phyloP scores from a whole-genome alignment of 2,329 filamentous ascomycete genomes.

The Emmonsia crescens region DNA sequence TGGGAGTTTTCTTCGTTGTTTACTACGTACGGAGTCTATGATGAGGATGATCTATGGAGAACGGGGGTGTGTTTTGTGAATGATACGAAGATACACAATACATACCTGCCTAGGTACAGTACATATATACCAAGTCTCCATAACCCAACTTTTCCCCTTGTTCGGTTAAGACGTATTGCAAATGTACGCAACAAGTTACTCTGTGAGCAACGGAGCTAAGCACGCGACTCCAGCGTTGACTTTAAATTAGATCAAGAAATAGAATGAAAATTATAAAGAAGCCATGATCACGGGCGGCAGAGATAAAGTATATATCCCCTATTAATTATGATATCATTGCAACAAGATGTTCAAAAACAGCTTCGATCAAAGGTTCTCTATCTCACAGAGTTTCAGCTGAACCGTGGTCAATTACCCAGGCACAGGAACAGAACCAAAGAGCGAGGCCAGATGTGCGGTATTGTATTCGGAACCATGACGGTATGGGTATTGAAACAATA shows the following conservation, averaged over 20 bases:
- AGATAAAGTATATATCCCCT: neutral
- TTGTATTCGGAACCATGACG: neutral
- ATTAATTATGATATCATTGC: neutral
- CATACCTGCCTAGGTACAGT: too few species aligned
- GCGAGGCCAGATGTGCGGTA: neutral
- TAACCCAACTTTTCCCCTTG: too few species aligned
- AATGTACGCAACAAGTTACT: neutral
- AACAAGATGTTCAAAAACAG: too few species aligned
- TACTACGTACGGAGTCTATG: too few species aligned
- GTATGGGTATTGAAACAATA: neutral
- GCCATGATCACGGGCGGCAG: neutral
- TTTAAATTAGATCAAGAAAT: neutral
- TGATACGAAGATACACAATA: neutral
- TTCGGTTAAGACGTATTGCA: too few species aligned
- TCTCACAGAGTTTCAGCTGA: neutral
- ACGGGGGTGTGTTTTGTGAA: neutral
- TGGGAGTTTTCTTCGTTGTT: neutral
- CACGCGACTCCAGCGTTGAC: neutral
- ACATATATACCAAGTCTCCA: too few species aligned
- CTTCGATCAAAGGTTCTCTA: neutral
- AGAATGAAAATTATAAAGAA: neutral
- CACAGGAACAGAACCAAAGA: neutral
- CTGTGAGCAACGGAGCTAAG: too few species aligned
- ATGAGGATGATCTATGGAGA: neutral
- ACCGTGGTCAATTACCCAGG: neutral